Evolutionary conservation across 306 rosid species (phyloP), one percentile per base, ranked within the genome.

Genomic region (Herpetospermum pedunculosum): DNA sequence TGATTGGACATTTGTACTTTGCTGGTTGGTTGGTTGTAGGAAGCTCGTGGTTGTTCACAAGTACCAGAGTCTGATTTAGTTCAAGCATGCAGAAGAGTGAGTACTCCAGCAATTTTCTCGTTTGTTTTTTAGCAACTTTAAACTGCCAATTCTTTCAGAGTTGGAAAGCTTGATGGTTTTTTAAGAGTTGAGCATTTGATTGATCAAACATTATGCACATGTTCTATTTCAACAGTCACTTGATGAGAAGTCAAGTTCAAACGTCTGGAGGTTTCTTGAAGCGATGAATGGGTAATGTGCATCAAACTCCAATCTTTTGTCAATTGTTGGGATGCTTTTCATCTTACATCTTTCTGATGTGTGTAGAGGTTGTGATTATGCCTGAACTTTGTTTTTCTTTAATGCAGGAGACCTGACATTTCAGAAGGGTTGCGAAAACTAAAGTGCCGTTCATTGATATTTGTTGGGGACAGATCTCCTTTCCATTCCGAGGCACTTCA

Each of bases 181-280:
- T 48, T 53, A 54, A 80, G 73, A 74, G 60, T 58, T 43, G 77
- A 81, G 62, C 49, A 55, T 49, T 68, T 77, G 63, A 76, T 78
- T 80, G 77, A 57, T 73, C 67, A 78, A 5, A 64, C 71, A 60
- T 53, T 28, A 46, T 26, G 53, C 23, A 60, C 53, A 23, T 78
- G 30, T 69, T 77, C 49, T 80, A 72, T 78, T 68, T 75, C 57
- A 30, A 80, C 87, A 91, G 99, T 91, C 94, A 1, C 87, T 94
- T 55, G 92, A 87, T 57, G 96, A 87, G 86, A 88, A 85, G 87
- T 91, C 85, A 79, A 85, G 99, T 79, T 81, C 83, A 62, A 94
- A 91, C 68, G 87, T 91, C 41, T 91, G 96, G 99, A 82, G 95
- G 80, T 88, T 91, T 79, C 97, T 94, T 44, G 96, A 94, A 85